phyloP scores from a whole-genome alignment of 495 filamentous ascomycete genomes.

The Aspergillus leporis region DNA sequence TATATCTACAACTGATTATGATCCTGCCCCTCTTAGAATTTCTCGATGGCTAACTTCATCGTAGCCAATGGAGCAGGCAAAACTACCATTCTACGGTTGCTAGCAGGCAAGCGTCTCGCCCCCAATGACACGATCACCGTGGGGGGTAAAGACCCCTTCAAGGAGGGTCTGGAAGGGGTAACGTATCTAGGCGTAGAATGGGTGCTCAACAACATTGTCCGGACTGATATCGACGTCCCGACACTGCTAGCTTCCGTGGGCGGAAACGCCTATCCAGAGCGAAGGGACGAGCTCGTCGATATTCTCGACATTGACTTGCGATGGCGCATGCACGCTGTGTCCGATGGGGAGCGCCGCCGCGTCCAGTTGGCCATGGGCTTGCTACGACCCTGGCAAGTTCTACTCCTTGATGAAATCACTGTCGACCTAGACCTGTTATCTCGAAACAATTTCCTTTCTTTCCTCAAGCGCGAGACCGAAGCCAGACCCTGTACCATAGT shows the following conservation, averaged over 20 bases:
- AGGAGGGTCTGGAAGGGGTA: slow-evolving; percentile 81
- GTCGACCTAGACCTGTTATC: slow-evolving; percentile 91
- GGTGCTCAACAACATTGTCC: slow-evolving; percentile 97
- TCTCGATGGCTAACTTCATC: background rate
- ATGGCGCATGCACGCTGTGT: slow-evolving; percentile 95
- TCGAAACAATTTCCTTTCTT: slow-evolving; percentile 80
- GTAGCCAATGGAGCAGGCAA: slow-evolving; percentile 95
- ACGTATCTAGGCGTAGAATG: slow-evolving; percentile 97
- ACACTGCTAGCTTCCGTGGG: slow-evolving; percentile 85
- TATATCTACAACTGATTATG: background rate
- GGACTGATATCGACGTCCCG: slow-evolving; percentile 88
- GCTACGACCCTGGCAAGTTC: slow-evolving; percentile 85
- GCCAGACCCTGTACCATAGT: slow-evolving; percentile 82
- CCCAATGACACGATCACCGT: slow-evolving; percentile 71
- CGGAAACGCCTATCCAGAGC: slow-evolving; percentile 75
- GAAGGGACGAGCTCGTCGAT: slow-evolving; percentile 79
- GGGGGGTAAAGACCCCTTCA: slow-evolving; percentile 86
- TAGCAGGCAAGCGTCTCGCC: slow-evolving; percentile 91
- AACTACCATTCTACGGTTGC: slow-evolving; percentile 86
- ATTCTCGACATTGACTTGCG: slow-evolving; percentile 89
- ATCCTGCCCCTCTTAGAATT: background rate
- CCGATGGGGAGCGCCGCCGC: slow-evolving; percentile 84
- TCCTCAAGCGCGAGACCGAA: slow-evolving; percentile 85
- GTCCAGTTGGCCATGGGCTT: slow-evolving; percentile 97
- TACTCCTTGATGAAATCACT: slow-evolving; percentile 95